Conservation (phyloP, 2,329 filamentous ascomycete genomes). For the Rutstroemia sp. region DNA sequence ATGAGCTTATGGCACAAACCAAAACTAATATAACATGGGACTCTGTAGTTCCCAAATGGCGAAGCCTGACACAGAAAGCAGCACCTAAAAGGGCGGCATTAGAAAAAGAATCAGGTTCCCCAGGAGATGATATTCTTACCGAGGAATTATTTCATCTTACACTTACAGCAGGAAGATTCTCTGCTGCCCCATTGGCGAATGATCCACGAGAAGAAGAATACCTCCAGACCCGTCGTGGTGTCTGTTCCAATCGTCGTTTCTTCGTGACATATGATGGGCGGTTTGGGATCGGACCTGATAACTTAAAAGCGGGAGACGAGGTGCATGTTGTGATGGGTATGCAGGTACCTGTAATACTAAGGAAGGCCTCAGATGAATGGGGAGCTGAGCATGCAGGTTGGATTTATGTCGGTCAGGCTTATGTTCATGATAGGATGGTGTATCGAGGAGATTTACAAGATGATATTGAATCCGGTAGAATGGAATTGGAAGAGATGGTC, state of each 20-base stretch:
- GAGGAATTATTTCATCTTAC: neutral
- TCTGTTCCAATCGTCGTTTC: neutral
- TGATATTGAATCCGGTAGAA: neutral
- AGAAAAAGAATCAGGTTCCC: no score
- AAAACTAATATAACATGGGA: neutral
- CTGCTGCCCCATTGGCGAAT: neutral
- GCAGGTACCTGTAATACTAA: neutral
- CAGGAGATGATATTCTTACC: no score
- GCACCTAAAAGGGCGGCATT: no score
- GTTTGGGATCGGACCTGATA: neutral
- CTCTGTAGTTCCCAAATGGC: neutral
- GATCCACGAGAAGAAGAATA: neutral
- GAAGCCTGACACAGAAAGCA: neutral
- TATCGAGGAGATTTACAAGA: neutral
- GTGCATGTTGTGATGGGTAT: neutral
- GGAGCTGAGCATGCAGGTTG: neutral
- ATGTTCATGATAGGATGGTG: neutral
- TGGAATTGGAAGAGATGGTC: neutral
- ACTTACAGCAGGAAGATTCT: neutral
- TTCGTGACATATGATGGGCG: neutral
- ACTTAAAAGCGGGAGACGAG: neutral
- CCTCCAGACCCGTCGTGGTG: neutral
- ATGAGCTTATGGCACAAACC: neutral
- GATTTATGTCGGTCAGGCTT: neutral
- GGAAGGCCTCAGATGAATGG: neutral